Evolutionary conservation across 2,329 filamentous ascomycete genomes (phyloP).

Genomic region (Tolypocladium ophioglossoides): DNA sequence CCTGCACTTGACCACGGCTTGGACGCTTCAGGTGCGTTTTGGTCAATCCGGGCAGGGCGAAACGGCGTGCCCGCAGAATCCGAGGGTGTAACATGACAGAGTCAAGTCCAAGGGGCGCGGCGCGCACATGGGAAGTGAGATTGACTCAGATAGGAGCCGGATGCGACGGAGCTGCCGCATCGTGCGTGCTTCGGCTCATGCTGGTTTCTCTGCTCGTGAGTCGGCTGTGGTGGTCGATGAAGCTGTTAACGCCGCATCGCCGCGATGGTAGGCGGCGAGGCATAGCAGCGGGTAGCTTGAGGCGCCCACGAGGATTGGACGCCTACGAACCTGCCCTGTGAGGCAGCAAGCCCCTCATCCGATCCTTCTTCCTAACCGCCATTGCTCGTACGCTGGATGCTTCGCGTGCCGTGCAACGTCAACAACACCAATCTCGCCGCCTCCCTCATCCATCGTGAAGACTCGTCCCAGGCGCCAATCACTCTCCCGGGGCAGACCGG

Average conservation of each 20-base stretch:
- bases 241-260: not conserved
- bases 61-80: not conserved
- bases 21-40: not conserved
- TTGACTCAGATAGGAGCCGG: slow-evolving; percentile 8
- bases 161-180: slow-evolving; percentile 3
- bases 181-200: not conserved
- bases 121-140: slow-evolving; percentile 10
- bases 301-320: not conserved
- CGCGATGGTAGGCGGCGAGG: not conserved
- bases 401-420: not conserved
- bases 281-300: not conserved
- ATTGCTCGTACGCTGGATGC: not conserved
- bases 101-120: not conserved
- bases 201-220: not conserved
- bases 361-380: not conserved
- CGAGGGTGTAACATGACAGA: not conserved
- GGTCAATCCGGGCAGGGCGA: not conserved
- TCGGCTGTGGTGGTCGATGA: not conserved
- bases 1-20: not conserved
- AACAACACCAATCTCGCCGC: not conserved
- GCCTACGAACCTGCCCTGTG: not conserved
- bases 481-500: not conserved
- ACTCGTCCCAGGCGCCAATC: not conserved
- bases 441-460: not conserved
- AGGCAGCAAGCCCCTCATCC: not conserved